Percentiles rank a stretch among this genome's conserved stretches.
Conservation (phyloP, 2,329 filamentous ascomycete species). For the Sarocladium oryzae region DNA sequence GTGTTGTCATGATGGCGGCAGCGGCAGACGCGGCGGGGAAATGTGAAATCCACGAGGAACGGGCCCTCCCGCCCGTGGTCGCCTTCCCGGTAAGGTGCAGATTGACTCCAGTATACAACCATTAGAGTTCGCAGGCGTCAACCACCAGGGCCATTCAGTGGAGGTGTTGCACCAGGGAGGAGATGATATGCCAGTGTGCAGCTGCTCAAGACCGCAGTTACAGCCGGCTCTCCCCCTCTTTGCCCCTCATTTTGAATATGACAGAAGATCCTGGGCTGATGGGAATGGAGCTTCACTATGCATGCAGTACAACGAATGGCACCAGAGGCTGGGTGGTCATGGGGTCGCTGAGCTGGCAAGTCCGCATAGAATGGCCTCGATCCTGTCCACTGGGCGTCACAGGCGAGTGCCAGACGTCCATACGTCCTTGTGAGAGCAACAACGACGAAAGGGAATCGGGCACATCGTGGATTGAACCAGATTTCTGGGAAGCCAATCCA, state of each 20-base stretch:
- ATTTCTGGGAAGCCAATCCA: too few relatives aligned
- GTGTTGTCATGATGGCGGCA: neutral
- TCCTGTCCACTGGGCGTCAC: neutral
- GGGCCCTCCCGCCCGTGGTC: neutral
- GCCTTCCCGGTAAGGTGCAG: neutral
- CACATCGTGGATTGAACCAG: too few relatives aligned
- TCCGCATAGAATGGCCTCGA: neutral
- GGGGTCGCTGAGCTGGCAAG: conserved; percentile 2
- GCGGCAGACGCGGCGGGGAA: conserved; percentile 1
- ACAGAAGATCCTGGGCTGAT: neutral
- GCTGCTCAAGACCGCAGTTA: neutral
- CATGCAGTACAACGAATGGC: conserved; percentile 5
- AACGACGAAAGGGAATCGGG: too few relatives aligned
- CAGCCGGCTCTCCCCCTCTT: neutral
- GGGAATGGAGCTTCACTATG: neutral
- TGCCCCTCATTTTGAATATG: neutral
- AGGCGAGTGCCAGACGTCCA: too few relatives aligned
- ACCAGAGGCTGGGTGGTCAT: neutral
- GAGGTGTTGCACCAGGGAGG: neutral
- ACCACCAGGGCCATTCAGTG: neutral
- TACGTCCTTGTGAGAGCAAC: too few relatives aligned
- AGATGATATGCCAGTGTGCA: neutral
- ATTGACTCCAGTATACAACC: neutral
- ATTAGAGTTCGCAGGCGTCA: neutral
- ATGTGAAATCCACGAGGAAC: neutral